Conservation (phyloP, 2,329 filamentous ascomycete genomes). For the Fusarium buxicola region DNA sequence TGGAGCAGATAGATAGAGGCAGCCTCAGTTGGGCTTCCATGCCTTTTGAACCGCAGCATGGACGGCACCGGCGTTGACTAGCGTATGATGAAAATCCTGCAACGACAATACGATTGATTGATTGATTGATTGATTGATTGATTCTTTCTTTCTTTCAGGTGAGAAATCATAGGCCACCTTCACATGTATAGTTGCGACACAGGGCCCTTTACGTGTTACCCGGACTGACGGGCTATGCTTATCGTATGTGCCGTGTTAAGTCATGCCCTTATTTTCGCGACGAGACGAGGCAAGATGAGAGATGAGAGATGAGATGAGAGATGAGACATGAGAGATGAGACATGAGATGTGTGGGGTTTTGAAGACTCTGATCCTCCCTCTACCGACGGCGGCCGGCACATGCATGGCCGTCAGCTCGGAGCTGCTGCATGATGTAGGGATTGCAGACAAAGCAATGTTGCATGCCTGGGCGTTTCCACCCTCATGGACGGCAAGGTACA, state of each 20-base stretch:
- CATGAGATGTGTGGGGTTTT: slow-evolving; percentile 15
- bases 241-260: slow-evolving; percentile 12
- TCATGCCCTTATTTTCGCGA: slow-evolving; percentile 13
- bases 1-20: neutral
- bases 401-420: slow-evolving; percentile 2
- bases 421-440: slow-evolving; percentile 15
- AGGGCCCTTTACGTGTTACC: slow-evolving; percentile 21
- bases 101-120: slow-evolving; percentile 2
- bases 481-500: slow-evolving; percentile 2
- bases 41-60: neutral
- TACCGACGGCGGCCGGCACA: slow-evolving; percentile 4
- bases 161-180: slow-evolving; percentile 8
- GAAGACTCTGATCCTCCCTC: slow-evolving; percentile 17
- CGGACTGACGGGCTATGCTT: slow-evolving; percentile 12
- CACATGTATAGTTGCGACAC: slow-evolving; percentile 18
- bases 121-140: no score
- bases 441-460: slow-evolving; percentile 28
- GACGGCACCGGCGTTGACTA: neutral
- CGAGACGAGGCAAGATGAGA: slow-evolving; percentile 12
- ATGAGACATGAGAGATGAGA: slow-evolving; percentile 25
- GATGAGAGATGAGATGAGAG: slow-evolving; percentile 26
- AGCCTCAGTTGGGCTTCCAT: no score
- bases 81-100: slow-evolving; percentile 8
- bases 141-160: neutral
- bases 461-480: slow-evolving; percentile 13